phyloP scores from a whole-genome alignment of 805 yeast genomes.

The Suhomyces sp. region DNA sequence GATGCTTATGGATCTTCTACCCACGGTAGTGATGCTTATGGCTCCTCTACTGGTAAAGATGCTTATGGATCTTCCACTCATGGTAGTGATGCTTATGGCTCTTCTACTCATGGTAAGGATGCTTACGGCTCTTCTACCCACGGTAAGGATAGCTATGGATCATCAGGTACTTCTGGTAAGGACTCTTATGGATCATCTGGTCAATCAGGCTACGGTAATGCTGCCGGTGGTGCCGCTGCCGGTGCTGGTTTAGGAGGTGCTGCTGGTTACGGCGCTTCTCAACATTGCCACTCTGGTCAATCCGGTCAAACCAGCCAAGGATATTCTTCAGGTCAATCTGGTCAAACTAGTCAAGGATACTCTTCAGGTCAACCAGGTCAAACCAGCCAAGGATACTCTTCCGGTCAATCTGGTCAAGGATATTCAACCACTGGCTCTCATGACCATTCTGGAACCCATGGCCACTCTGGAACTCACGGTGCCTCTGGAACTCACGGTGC shows the following conservation, averaged over 20 bases:
- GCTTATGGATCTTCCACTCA: neutral
- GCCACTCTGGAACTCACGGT: constrained; percentile 7
- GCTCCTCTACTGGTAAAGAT: neutral
- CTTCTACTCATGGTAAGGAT: neutral
- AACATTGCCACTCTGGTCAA: neutral
- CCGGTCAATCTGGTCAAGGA: neutral
- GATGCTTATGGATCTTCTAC: neutral
- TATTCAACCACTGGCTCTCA: neutral
- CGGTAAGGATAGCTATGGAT: neutral
- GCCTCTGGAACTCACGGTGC: constrained; percentile 3
- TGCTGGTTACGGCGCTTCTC: constrained; percentile 1
- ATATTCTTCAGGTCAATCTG: neutral
- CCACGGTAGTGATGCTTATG: neutral
- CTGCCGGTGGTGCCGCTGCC: neutral
- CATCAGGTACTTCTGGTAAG: neutral
- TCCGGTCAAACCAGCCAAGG: neutral
- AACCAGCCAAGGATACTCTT: too few relatives aligned
- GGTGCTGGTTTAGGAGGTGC: constrained; percentile 2
- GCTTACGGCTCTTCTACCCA: constrained; percentile 1
- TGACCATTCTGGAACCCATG: neutral
- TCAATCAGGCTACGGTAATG: neutral
- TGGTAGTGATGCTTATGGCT: neutral
- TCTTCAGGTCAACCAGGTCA: too few relatives aligned
- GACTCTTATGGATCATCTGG: constrained; percentile 2
- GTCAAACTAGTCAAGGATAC: neutral